A percentile compares a stretch with the other conserved stretches of the same genome.
Conservation (phyloP, 2,329 filamentous ascomycete genomes). For the Trichoderma asperellum region DNA sequence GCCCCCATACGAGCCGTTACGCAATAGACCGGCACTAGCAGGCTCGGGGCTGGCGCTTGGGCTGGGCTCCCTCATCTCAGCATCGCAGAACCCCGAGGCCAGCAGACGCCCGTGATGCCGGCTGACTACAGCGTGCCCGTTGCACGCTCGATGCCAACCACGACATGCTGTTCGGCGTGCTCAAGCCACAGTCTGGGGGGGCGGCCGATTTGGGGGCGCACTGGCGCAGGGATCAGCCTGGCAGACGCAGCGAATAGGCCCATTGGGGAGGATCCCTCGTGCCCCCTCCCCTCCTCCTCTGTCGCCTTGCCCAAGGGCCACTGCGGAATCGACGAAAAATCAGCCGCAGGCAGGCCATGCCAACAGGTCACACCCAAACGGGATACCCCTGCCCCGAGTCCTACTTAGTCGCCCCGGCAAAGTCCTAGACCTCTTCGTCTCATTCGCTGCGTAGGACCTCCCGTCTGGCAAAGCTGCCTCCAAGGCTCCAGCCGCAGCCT, state of each 20-base stretch:
- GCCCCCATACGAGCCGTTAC: neutral
- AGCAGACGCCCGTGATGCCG: neutral
- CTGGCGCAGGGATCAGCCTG: conserved; percentile 25
- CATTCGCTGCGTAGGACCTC: conserved; percentile 36
- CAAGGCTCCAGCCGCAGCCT: conserved; percentile 25
- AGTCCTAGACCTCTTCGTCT: conserved; percentile 38
- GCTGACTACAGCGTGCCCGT: neutral
- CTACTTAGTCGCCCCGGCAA: conserved; percentile 35
- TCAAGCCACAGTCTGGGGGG: conserved; percentile 24
- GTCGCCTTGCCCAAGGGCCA: conserved; percentile 17
- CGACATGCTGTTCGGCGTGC: neutral
- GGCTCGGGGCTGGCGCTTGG: neutral
- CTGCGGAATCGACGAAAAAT: neutral
- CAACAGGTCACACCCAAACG: conserved; percentile 15
- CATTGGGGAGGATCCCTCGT: conserved; percentile 10
- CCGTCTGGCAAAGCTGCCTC: conserved; percentile 37
- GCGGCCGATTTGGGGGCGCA: conserved; percentile 20
- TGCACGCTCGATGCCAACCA: neutral
- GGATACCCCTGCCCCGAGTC: conserved; percentile 33
- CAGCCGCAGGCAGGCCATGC: conserved; percentile 21
- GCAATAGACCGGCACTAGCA: conserved; percentile 4
- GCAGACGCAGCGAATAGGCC: conserved; percentile 15
- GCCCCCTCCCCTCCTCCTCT: conserved; percentile 5
- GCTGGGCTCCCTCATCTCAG: neutral
- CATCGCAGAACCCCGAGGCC: neutral